Conservation (phyloP, 1,284 basidiomycete species). For the Fomes fomentarius region DNA sequence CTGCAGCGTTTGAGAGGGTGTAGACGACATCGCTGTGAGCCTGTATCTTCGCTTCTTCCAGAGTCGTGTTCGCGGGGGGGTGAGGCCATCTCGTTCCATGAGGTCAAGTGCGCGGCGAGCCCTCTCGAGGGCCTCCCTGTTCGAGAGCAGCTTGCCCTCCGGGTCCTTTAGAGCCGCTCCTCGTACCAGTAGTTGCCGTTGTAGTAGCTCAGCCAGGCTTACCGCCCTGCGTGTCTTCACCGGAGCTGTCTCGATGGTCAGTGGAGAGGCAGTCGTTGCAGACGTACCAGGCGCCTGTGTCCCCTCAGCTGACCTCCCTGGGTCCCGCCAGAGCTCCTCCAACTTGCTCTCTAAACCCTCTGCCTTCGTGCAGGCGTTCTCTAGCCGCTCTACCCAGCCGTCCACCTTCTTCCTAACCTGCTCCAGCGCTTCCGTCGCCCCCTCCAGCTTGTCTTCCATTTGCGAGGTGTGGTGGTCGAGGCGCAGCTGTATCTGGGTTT, state of each 20-base stretch:
- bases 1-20: neutral
- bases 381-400: too few species aligned
- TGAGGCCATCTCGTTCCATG: neutral
- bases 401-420: too few species aligned
- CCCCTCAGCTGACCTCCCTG: too few species aligned
- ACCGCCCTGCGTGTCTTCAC: too few species aligned
- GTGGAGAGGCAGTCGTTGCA: too few species aligned
- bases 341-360: too few species aligned
- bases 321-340: too few species aligned
- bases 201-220: too few species aligned
- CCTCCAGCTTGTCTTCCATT: neutral
- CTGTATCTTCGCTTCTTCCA: conserved; percentile 1
- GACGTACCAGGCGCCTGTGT: too few species aligned
- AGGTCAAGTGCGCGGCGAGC: neutral
- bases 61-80: neutral
- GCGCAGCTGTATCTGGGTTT: neutral
- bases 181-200: conserved; percentile 2
- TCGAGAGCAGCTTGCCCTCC: neutral
- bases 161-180: neutral
- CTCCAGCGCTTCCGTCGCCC: too few species aligned
- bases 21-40: neutral
- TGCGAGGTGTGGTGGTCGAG: neutral
- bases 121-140: neutral
- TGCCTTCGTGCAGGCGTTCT: too few species aligned
- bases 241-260: too few species aligned